Evolutionary conservation across 2,329 filamentous ascomycete species (phyloP).

Genomic region (Ophiostoma novo-ulmi): DNA sequence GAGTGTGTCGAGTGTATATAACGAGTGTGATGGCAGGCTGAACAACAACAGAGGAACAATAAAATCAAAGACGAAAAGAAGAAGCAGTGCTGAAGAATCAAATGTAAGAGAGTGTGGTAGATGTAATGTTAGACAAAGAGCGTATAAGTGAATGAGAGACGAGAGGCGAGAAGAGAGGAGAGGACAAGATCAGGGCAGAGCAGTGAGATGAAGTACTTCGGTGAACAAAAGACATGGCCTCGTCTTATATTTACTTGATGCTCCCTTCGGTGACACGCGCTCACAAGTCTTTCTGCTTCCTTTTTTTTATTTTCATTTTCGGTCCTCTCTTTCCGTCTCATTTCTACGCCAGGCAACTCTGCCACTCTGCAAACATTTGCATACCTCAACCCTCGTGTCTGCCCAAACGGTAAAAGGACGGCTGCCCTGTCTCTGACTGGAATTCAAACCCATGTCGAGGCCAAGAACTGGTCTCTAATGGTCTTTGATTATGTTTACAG

Average conservation of each 20-base stretch:
- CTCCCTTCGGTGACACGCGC: conserved; percentile 1
- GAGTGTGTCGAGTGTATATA: conserved; percentile 4
- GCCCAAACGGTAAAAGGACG: neutral
- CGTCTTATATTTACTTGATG: conserved; percentile 4
- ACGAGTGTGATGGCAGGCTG: neutral
- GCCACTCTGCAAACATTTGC: neutral
- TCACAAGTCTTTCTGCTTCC: neutral
- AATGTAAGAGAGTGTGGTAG: neutral
- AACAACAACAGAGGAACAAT: neutral
- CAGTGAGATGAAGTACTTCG: neutral
- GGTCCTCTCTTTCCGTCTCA: neutral
- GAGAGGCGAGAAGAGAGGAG: neutral
- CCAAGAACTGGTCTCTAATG: neutral
- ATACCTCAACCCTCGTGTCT: neutral
- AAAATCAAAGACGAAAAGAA: neutral
- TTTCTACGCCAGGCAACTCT: neutral
- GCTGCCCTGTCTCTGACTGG: conserved; percentile 14
- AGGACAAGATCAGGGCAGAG: neutral
- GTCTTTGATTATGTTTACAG: neutral
- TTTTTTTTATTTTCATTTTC: neutral
- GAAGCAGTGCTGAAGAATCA: neutral
- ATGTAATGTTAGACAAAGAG: neutral
- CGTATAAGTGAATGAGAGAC: neutral
- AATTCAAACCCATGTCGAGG: conserved; percentile 12
- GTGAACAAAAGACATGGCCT: neutral